Conservation (phyloP, 306 rosid genomes). For the Pterocarpus macrocarpus region DNA sequence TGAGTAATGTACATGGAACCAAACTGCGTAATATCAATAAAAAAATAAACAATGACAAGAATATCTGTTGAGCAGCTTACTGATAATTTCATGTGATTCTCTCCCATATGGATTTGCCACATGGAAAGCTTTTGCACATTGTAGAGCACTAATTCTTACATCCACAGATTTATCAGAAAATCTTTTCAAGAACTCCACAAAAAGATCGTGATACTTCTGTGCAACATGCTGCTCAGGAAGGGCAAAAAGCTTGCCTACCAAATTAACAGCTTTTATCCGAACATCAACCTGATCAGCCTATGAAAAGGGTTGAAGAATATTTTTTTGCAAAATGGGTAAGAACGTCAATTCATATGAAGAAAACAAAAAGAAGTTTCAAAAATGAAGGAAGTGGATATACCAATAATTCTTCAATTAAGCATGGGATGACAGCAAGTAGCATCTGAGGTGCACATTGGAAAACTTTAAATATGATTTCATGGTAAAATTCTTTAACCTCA, state of each 20-base stretch:
- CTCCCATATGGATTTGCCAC: slow-evolving; percentile 59
- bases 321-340: slow-evolving; percentile 30
- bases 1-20: slow-evolving; percentile 45
- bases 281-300: slow-evolving; percentile 97
- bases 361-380: slow-evolving; percentile 15
- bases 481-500: slow-evolving; percentile 81
- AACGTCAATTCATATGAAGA: slow-evolving; percentile 15
- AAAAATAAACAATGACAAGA: slow-evolving; percentile 23
- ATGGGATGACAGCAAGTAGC: slow-evolving; percentile 83
- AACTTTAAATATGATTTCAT: slow-evolving; percentile 77
- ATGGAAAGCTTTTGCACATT: slow-evolving; percentile 77
- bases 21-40: slow-evolving; percentile 10
- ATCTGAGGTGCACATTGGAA: slow-evolving; percentile 81
- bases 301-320: slow-evolving; percentile 35
- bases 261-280: slow-evolving; percentile 90
- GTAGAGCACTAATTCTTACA: slow-evolving; percentile 84
- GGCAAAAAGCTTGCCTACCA: slow-evolving; percentile 84
- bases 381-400: slow-evolving; percentile 54
- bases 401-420: slow-evolving; percentile 75
- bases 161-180: slow-evolving; percentile 91
- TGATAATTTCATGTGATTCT: slow-evolving; percentile 72
- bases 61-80: slow-evolving; percentile 63
- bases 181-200: slow-evolving; percentile 81
- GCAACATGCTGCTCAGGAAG: slow-evolving; percentile 73
- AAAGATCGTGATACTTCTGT: slow-evolving; percentile 70